Conservation (phyloP, 139 green algal species). For the Zygnema cylindricum region DNA sequence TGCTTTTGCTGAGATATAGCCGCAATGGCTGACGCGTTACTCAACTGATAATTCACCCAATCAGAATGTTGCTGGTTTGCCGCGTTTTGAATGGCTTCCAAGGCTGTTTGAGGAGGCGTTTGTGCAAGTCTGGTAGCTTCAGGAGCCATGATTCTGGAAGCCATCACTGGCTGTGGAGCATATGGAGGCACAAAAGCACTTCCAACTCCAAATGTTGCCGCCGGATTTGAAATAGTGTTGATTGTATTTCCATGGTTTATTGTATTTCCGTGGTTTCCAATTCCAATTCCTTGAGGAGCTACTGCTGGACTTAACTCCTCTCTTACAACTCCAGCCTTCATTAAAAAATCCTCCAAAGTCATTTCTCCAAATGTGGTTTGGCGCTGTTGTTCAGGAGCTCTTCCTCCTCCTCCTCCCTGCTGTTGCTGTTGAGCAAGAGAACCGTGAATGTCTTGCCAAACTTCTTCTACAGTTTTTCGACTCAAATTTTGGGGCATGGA, state of each 20-base stretch:
- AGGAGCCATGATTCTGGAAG: background rate
- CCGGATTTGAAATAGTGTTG: too few relatives aligned
- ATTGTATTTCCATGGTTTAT: too few relatives aligned
- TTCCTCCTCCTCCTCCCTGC: slow-evolving; percentile 7
- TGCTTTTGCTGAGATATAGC: background rate
- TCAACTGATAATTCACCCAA: slow-evolving; percentile 19
- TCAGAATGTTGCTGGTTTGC: slow-evolving; percentile 22
- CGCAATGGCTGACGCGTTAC: background rate
- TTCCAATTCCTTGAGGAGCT: background rate
- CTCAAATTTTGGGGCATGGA: slow-evolving; percentile 8
- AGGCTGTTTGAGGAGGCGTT: background rate
- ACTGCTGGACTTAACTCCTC: background rate
- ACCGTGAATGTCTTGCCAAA: slow-evolving; percentile 54
- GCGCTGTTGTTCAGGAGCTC: slow-evolving; percentile 7
- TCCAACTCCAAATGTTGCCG: background rate
- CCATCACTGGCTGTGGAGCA: background rate
- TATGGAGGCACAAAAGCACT: background rate
- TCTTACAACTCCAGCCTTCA: slow-evolving; percentile 25
- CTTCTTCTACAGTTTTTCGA: slow-evolving; percentile 55
- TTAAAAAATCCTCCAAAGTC: slow-evolving; percentile 59
- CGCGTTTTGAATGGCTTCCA: slow-evolving; percentile 24
- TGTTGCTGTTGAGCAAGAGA: background rate
- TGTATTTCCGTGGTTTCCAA: background rate
- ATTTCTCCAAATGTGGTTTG: slow-evolving; percentile 55
- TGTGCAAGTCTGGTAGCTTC: background rate